These are phyloP conservation scores for Fragilariopsis cylindrus DNA, from an alignment of 108 stramenopile species.

Conservation along the genomic window DNA sequence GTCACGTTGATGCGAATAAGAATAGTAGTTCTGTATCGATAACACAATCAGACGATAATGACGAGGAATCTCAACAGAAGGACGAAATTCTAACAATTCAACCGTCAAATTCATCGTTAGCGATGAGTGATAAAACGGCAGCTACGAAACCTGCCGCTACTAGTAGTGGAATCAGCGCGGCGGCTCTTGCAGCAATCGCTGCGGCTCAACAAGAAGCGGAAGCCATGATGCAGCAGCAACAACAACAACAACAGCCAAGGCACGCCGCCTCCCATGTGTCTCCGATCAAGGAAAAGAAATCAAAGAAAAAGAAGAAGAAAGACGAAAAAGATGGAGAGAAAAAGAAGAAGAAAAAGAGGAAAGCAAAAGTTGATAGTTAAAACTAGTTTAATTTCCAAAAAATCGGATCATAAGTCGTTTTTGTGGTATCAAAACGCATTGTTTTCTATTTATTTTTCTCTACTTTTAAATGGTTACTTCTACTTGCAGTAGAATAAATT, in stretches of 20 bases:
- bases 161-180: slow-evolving; percentile 35
- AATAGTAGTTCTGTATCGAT: neutral
- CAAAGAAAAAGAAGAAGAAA: slow-evolving; percentile 32
- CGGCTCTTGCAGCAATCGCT: slow-evolving; percentile 51
- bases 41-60: neutral
- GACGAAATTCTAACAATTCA: too few species aligned
- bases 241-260: slow-evolving; percentile 12
- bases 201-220: slow-evolving; percentile 54
- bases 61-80: too few species aligned
- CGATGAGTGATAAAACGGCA: neutral
- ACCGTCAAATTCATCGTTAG: too few species aligned
- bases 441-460: neutral
- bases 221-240: slow-evolving; percentile 43
- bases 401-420: neutral
- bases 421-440: neutral
- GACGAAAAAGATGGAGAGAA: neutral
- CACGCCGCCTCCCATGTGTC: neutral
- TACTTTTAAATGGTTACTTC: neutral
- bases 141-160: slow-evolving; percentile 5
- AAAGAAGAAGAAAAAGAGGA: slow-evolving; percentile 21
- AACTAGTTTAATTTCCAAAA: neutral
- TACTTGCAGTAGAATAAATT: too few species aligned
- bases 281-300: slow-evolving; percentile 35
- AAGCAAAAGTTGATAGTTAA: neutral
- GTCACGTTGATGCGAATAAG: neutral